Percentiles rank a stretch among this genome's conserved stretches.
Evolutionary conservation across 768 basidiomycete genomes (phyloP).

Genomic region (Pleurotus tuoliensis): DNA sequence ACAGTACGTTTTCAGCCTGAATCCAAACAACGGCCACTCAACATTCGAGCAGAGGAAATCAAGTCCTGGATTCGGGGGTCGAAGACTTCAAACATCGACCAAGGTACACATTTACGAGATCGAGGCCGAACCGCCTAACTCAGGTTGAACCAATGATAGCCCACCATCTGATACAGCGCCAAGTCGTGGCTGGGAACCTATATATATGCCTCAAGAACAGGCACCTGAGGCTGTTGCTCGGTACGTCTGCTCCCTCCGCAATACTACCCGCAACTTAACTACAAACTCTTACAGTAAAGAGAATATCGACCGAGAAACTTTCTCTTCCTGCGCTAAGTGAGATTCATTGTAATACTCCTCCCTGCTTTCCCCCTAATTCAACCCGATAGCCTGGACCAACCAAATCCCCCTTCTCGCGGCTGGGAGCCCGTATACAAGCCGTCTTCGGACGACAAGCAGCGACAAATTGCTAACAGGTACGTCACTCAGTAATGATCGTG

Average conservation of each 20-base stretch:
- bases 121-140: not conserved
- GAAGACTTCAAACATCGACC: not conserved
- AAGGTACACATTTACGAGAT: not conserved
- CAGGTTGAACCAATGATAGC: not conserved
- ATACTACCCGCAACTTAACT: not conserved
- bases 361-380: too few relatives aligned
- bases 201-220: not conserved
- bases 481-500: not conserved
- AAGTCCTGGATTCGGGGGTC: not conserved
- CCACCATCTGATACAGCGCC: not conserved
- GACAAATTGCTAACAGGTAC: not conserved
- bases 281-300: not conserved
- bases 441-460: not conserved
- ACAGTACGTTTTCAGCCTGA: not conserved
- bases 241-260: not conserved
- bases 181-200: slow-evolving; percentile 1
- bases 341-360: too few relatives aligned
- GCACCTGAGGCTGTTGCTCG: not conserved
- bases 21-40: not conserved
- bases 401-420: not conserved
- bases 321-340: too few relatives aligned
- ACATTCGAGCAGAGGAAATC: not conserved
- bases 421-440: not conserved
- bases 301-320: not conserved
- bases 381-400: not conserved